phyloP scores from a whole-genome alignment of 306 rosid genomes.

The Glycine latifolia region DNA sequence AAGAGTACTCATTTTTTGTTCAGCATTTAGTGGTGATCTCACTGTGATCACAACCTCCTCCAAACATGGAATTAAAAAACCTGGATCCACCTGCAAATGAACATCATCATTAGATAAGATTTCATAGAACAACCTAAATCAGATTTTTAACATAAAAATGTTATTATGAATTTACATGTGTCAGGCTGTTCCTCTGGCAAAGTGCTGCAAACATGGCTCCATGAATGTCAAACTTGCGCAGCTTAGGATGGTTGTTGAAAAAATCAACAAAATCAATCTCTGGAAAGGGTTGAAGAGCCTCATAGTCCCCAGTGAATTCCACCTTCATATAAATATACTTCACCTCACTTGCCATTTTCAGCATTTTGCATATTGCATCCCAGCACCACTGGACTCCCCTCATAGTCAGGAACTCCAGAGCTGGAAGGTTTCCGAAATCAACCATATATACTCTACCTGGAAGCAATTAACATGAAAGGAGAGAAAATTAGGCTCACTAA shows the following conservation, averaged over 20 bases:
- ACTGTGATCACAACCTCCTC: slow-evolving; percentile 85
- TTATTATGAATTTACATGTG: slow-evolving; percentile 59
- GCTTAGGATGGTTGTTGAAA: slow-evolving; percentile 84
- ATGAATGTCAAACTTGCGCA: slow-evolving; percentile 81
- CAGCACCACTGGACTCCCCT: slow-evolving; percentile 96
- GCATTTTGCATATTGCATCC: slow-evolving; percentile 89
- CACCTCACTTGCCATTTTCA: slow-evolving; percentile 83
- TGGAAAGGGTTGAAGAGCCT: slow-evolving; percentile 89
- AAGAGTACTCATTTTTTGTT: slow-evolving; percentile 88
- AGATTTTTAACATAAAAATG: slow-evolving; percentile 10
- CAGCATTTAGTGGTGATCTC: slow-evolving; percentile 93
- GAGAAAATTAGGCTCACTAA: slow-evolving; percentile 3
- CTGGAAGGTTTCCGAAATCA: slow-evolving; percentile 78
- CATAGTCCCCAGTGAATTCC: slow-evolving; percentile 90
- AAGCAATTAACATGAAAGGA: slow-evolving; percentile 33
- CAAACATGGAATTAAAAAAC: slow-evolving; percentile 78
- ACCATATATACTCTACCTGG: slow-evolving; percentile 90
- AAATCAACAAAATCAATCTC: slow-evolving; percentile 93
- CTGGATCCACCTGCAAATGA: slow-evolving; percentile 70
- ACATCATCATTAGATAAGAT: slow-evolving; percentile 22
- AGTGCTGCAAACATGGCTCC: slow-evolving; percentile 99
- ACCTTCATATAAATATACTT: slow-evolving; percentile 94
- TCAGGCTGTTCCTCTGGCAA: slow-evolving; percentile 90
- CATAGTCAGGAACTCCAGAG: slow-evolving; percentile 79
- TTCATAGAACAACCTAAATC: not conserved